A percentile compares a stretch with the other conserved stretches of the same genome.
Evolutionary conservation across 495 filamentous ascomycete species (phyloP).

Genomic region (Xylaria bambusicola): DNA sequence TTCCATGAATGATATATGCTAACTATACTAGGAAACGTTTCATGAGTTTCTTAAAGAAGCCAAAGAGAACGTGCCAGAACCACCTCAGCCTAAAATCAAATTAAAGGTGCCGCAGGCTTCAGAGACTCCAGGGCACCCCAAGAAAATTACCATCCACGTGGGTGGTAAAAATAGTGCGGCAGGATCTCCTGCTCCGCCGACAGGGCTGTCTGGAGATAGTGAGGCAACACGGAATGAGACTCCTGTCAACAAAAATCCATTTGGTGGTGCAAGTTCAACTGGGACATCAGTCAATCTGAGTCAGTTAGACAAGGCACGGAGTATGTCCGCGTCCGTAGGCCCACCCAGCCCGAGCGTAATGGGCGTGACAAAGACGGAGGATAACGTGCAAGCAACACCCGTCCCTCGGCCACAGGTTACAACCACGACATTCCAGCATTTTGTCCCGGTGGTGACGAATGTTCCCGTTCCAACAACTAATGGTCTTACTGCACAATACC

Average conservation of each 20-base stretch:
- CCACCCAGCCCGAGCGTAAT: constrained; percentile 51
- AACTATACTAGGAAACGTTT: constrained; percentile 59
- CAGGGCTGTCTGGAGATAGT: constrained; percentile 41
- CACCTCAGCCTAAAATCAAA: constrained; percentile 73
- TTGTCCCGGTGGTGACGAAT: constrained; percentile 27
- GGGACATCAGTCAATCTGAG: constrained; percentile 29
- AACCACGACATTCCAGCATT: constrained; percentile 29
- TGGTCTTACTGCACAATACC: constrained; percentile 31
- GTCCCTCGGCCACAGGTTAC: constrained; percentile 21
- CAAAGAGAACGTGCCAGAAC: constrained; percentile 63
- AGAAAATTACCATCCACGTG: constrained; percentile 59
- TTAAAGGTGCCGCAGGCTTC: constrained; percentile 59
- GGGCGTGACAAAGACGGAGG: constrained; percentile 48
- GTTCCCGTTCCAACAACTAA: constrained; percentile 35
- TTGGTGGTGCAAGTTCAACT: constrained; percentile 23
- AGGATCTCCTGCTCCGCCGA: constrained; percentile 57
- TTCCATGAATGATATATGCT: not conserved
- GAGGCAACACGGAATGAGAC: constrained; percentile 34
- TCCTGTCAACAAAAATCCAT: constrained; percentile 26
- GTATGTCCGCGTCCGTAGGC: constrained; percentile 45
- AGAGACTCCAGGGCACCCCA: constrained; percentile 40
- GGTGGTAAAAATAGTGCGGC: constrained; percentile 50
- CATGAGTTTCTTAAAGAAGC: constrained; percentile 65
- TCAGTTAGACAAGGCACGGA: constrained; percentile 45
- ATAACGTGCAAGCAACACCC: constrained; percentile 41